Conservation (phyloP, 345 rosid species). For the Melastoma malabathricum region DNA sequence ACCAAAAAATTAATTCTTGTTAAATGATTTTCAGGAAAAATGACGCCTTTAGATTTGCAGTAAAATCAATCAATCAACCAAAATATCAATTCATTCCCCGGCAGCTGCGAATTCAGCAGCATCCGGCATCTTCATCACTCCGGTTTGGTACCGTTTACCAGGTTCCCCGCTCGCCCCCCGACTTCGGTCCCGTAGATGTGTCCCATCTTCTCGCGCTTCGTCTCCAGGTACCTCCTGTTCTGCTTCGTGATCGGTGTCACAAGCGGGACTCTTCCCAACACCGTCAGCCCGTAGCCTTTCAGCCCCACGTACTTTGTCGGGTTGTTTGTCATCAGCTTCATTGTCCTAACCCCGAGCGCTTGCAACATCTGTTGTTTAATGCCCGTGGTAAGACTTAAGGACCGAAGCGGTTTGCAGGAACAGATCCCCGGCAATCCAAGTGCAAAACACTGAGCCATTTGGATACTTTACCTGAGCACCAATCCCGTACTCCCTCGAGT, state of each 20-base stretch:
- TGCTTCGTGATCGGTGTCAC: conserved; percentile 53
- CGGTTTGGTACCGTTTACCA: conserved; percentile 8
- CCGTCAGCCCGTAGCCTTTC: conserved; percentile 66
- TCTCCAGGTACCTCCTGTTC: conserved; percentile 65
- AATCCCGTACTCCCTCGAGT: conserved; percentile 90
- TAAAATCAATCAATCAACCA: too few species aligned
- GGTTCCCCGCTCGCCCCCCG: conserved; percentile 18
- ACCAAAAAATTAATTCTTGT: too few species aligned
- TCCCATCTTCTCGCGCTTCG: conserved; percentile 27
- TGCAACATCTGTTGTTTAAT: conserved; percentile 38
- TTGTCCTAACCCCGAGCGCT: conserved; percentile 72
- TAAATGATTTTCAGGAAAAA: too few species aligned
- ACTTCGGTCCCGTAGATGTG: conserved; percentile 46
- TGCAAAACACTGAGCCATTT: neutral
- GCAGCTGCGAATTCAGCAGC: too few species aligned
- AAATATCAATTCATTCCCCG: too few species aligned
- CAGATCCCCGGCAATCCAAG: neutral
- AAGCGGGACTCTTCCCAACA: conserved; percentile 63
- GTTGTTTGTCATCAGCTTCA: conserved; percentile 85
- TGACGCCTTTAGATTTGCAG: too few species aligned
- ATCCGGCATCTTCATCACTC: too few species aligned
- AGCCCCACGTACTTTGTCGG: conserved; percentile 30
- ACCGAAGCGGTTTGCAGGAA: neutral
- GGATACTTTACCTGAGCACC: conserved; percentile 73
- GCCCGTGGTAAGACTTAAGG: neutral